Evolutionary conservation across 2,329 filamentous ascomycete genomes (phyloP), one percentile per base, ranked within the genome.

Genomic region (Aspergillus novofumigatus): DNA sequence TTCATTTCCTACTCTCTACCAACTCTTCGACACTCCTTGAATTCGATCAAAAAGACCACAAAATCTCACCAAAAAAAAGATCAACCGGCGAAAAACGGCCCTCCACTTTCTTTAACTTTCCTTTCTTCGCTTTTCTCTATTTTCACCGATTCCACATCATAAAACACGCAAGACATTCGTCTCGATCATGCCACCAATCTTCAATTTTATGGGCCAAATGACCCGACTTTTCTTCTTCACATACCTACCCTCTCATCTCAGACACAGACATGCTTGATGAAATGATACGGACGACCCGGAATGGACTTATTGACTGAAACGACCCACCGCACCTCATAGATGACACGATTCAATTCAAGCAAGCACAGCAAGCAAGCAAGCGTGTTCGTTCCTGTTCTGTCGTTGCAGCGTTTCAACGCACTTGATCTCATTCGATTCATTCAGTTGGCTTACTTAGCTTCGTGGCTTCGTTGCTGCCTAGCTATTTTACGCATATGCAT

Each of bases 41-140:
- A 20, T n/a, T 11, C 28, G 8, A 35, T 7, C 26, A 41, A 51
- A 10, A 51, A 38, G n/a, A 51, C 17, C 49, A 47, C 11, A 47
- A 47, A 47, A 35, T 6, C 11, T 6, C 11, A 6, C 32, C 0
- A 35, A 4, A 26, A 23, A 45, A 45, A 25, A 42, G 5, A 42
- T 5, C 14, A 20, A 10, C 20, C 20, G n/a, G 17, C 3, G 23
- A 8, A 47, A 45, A 26, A 17, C 25, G 3, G 14, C 21, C 10
- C 21, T 14, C 8, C 44, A 47, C 44, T 26, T 41, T 59, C 53
- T 52, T 45, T 56, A 51, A 21, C 49, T 51, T 51, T 51, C 28
- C 29, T 35, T 51, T 51, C 49, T 56, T 42, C 20, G 10, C 21
- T 23, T 6, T 11, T 44, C 21, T 45, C 20, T 45, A 9, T 21